phyloP scores from a whole-genome alignment of 2,329 filamentous ascomycete genomes.

The Colletotrichum acutatum region DNA sequence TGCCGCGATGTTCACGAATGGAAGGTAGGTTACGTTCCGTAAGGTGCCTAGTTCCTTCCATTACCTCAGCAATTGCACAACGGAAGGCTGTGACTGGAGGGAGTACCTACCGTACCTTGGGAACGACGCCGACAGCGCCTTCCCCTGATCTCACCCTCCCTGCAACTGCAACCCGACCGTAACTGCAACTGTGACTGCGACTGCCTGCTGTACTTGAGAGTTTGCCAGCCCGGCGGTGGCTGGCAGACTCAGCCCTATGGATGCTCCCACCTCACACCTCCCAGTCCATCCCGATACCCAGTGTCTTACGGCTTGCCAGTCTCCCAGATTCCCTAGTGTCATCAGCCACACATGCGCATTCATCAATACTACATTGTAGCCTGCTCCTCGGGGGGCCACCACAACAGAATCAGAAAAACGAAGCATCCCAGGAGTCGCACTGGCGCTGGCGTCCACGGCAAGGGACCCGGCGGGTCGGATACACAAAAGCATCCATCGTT shows the following conservation, averaged over 20 bases:
- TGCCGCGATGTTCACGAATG: not conserved
- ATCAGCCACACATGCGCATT: constrained; percentile 14
- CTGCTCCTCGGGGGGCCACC: not conserved
- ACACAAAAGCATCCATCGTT: not conserved
- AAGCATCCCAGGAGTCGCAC: constrained; percentile 15
- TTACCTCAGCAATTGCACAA: not conserved
- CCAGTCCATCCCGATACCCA: constrained; percentile 18
- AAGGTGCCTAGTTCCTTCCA: too few relatives aligned
- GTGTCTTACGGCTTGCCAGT: not conserved
- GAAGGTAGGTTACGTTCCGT: not conserved
- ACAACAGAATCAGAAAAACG: constrained; percentile 4
- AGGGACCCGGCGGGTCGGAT: constrained; percentile 13
- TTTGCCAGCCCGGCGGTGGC: constrained; percentile 6
- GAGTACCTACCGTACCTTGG: not conserved
- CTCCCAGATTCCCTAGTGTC: not conserved
- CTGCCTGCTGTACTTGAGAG: not conserved
- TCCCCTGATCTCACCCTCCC: not conserved
- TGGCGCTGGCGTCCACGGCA: not conserved
- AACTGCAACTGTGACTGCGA: not conserved
- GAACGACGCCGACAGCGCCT: not conserved
- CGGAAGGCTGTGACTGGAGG: not conserved
- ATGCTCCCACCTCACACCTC: not conserved
- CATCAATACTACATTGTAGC: not conserved
- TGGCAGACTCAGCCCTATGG: constrained; percentile 31
- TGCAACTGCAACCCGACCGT: not conserved